Evolutionary conservation across 140 eudicot species (phyloP).

Genomic region (Eryngium alpinum): DNA sequence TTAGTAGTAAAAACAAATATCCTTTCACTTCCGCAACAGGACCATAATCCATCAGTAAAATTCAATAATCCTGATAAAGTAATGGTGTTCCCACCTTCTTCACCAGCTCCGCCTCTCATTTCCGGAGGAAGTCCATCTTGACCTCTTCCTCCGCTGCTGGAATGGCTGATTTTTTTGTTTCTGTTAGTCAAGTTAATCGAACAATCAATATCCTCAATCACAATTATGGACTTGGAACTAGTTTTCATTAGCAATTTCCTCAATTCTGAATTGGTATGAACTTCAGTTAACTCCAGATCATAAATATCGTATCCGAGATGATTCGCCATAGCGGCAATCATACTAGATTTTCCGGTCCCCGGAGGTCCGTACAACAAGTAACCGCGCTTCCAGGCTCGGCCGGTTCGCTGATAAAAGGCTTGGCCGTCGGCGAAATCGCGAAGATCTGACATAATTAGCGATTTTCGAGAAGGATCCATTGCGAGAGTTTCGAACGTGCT

Average conservation of each 20-base stretch:
- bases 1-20: constrained; percentile 93
- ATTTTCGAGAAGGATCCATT: constrained; percentile 63
- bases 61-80: constrained; percentile 84
- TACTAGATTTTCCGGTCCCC: constrained; percentile 93
- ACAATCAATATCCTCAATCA: constrained; percentile 90
- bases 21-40: constrained; percentile 91
- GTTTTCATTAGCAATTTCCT: constrained; percentile 88
- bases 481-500: constrained; percentile 88
- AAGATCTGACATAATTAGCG: constrained; percentile 65
- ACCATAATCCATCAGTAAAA: constrained; percentile 95
- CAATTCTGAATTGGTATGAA: constrained; percentile 69
- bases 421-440: constrained; percentile 75
- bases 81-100: constrained; percentile 46
- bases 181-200: constrained; percentile 63
- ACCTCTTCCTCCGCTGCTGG: constrained; percentile 1
- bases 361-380: constrained; percentile 86
- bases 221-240: constrained; percentile 82
- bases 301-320: constrained; percentile 76
- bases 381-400: constrained; percentile 96
- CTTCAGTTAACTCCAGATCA: constrained; percentile 89
- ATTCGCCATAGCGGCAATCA: constrained; percentile 99
- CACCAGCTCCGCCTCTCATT: constrained; percentile 27
- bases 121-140: constrained; percentile 13
- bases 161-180: constrained; percentile 23
- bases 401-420: constrained; percentile 68